Base-by-base conservation (phyloP, 2,329 filamentous ascomycete genomes). In the Trichothecium sympodiale region DNA sequence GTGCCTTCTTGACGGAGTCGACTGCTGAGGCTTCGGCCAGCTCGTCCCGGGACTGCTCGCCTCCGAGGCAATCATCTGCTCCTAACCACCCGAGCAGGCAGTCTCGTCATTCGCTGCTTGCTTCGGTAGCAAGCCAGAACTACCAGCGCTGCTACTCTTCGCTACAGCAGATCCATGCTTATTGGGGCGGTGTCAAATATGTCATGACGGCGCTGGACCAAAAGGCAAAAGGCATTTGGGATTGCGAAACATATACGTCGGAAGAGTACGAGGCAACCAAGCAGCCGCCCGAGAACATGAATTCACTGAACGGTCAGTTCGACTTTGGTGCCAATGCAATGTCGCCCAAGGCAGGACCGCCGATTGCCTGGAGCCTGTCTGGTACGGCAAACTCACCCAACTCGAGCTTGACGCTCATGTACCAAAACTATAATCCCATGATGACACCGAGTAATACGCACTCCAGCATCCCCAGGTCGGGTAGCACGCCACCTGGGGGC, bases 101-200 rank as follows among this genome's bases (percentile, higher is more conserved):
- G 10, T 65, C 73, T 2, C 83, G 83, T 45, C 84, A 93, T 48
- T 80, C 80, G 0, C 59, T 93, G 2, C 67, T 93, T 1, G 84
- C 84, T 0, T 83, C 83, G 1, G 83, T 83, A 1, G 85, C 86
- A 0, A 88, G 80, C 44, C 81, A 89, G 49, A 89, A 93, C 47
- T 94, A 94, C 46, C 83, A 89, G 51, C 70, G 80, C 8, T 94
- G 86, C 52, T 89, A 91, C 54, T 84, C 86, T 50, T 84, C 84
- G 0, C 58, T 94, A 9, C 77, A 88, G 46, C 78, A 84, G 31
- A 64, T 93, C n/a, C 77, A 91, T 45, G 70, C 71, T 1, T 91
- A 91, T 51, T 94, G 86, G 86, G 82, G 82, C 26, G 86, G 86
- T 7, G 80, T 85, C 17, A 80, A 83, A 38, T 94, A 94, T 52